Percentiles rank a stretch among this genome's conserved stretches.
Evolutionary conservation across 2,329 filamentous ascomycete species (phyloP).

Genomic region (Botryosphaeria agaves): DNA sequence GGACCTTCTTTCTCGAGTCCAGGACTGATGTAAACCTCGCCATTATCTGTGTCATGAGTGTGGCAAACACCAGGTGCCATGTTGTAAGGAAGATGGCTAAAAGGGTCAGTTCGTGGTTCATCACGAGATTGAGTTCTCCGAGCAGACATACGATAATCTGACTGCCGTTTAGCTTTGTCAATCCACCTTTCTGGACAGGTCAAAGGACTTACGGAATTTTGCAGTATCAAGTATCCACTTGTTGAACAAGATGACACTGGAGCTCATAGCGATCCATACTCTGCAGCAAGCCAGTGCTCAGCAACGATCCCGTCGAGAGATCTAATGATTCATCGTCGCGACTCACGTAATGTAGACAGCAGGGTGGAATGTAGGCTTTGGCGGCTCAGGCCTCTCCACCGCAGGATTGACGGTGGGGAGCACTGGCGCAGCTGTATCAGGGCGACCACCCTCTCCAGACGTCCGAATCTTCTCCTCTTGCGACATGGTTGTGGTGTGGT

Average conservation of each 20-base stretch:
- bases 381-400: constrained; percentile 49
- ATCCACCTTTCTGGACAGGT: no score
- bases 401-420: constrained; percentile 70
- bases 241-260: constrained; percentile 95
- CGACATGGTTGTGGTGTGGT: constrained; percentile 33
- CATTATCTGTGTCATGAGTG: constrained; percentile 83
- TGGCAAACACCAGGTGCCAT: constrained; percentile 90
- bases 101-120: constrained; percentile 15
- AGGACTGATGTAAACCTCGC: constrained; percentile 78
- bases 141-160: constrained; percentile 27
- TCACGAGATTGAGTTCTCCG: constrained; percentile 1
- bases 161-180: no score
- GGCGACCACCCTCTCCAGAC: constrained; percentile 57
- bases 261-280: constrained; percentile 82
- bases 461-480: constrained; percentile 68
- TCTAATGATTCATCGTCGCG: no score
- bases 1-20: constrained; percentile 87
- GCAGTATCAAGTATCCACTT: constrained; percentile 88
- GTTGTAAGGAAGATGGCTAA: constrained; percentile 73
- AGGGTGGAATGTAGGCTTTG: constrained; percentile 53
- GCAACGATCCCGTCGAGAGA: no score
- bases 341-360: constrained; percentile 64
- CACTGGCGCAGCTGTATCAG: constrained; percentile 38
- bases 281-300: constrained; percentile 32
- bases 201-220: constrained; percentile 64